phyloP scores from a whole-genome alignment of 2,329 filamentous ascomycete genomes.

The Aspergillus glaucus region DNA sequence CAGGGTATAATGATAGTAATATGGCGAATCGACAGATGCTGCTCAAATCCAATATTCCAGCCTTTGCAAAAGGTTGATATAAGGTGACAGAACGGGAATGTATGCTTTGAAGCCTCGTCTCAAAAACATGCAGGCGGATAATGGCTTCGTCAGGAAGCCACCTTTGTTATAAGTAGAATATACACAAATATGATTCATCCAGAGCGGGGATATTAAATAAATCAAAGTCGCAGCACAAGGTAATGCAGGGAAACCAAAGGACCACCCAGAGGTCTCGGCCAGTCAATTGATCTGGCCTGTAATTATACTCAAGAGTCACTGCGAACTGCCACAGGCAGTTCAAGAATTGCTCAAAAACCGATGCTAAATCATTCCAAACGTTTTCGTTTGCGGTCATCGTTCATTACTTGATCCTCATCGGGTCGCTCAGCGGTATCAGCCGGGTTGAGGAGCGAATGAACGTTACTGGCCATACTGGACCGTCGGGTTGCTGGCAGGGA shows the following conservation, averaged over 20 bases:
- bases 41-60: background rate
- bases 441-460: conserved; percentile 61
- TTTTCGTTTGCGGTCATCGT: conserved; percentile 59
- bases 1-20: conserved; percentile 19
- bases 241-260: no score
- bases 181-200: no score
- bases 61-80: no score
- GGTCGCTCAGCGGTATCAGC: conserved; percentile 61
- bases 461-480: conserved; percentile 66
- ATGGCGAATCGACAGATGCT: background rate
- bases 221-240: no score
- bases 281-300: no score
- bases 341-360: conserved; percentile 1
- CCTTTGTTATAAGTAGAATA: no score
- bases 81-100: no score
- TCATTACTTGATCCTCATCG: conserved; percentile 53
- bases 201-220: no score
- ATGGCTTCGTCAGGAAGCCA: no score
- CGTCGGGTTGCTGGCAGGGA: conserved; percentile 56
- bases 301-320: conserved; percentile 7
- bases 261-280: no score
- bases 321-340: background rate
- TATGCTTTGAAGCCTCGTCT: no score
- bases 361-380: conserved; percentile 38
- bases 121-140: no score